Evolutionary conservation across 805 yeast genomes (phyloP).

Genomic region (Metschnikowia drakensbergensis): DNA sequence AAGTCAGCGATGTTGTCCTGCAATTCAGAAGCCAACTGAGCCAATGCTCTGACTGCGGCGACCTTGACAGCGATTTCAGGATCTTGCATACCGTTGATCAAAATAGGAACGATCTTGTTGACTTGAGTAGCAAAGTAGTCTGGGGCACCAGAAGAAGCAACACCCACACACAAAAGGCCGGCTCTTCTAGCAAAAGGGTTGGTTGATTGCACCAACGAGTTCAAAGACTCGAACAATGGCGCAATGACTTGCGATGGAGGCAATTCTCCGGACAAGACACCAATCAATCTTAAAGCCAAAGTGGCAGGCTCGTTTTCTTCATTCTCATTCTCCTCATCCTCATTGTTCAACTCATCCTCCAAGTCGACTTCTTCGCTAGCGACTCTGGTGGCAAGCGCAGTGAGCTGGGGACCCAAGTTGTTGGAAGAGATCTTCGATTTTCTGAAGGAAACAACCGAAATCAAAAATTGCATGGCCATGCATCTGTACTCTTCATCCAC

Average conservation of each 20-base stretch:
- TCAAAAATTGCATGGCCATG: constrained; percentile 79
- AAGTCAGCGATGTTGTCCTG: constrained; percentile 81
- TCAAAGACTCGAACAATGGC: constrained; percentile 67
- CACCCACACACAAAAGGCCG: constrained; percentile 75
- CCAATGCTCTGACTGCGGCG: constrained; percentile 79
- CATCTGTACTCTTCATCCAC: constrained; percentile 79
- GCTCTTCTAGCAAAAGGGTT: constrained; percentile 83
- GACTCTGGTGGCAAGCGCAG: constrained; percentile 67
- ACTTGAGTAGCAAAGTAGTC: constrained; percentile 80
- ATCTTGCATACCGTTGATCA: constrained; percentile 76
- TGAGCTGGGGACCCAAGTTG: constrained; percentile 79
- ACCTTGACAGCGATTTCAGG: constrained; percentile 69
- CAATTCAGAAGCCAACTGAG: constrained; percentile 75
- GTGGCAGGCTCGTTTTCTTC: constrained; percentile 81
- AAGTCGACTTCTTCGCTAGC: constrained; percentile 74
- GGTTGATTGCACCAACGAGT: constrained; percentile 45
- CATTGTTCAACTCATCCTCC: constrained; percentile 71
- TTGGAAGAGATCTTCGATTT: constrained; percentile 74
- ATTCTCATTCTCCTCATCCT: constrained; percentile 88
- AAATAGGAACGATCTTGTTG: constrained; percentile 64
- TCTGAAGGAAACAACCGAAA: constrained; percentile 73
- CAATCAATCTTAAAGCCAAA: constrained; percentile 75
- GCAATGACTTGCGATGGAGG: constrained; percentile 91
- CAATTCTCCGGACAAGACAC: constrained; percentile 72
- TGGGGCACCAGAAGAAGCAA: constrained; percentile 88